Percentiles rank a stretch among this genome's conserved stretches.
phyloP scores from a whole-genome alignment of 495 filamentous ascomycete genomes.

The Aspergillus affinis region DNA sequence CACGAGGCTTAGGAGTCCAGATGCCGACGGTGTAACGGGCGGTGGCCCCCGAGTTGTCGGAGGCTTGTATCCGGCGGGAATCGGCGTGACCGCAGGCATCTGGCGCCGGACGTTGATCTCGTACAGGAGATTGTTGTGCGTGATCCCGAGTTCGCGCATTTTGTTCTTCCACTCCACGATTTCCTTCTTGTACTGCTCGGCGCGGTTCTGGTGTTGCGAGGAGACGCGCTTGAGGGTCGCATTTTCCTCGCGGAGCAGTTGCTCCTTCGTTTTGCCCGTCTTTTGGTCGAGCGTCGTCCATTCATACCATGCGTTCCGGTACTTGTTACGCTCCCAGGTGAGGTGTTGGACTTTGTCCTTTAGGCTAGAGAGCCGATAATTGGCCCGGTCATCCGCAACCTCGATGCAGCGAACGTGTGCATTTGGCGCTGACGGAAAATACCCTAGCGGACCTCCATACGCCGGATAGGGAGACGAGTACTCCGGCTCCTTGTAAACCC shows the following conservation, averaged over 20 bases:
- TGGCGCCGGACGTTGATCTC: conserved; percentile 22
- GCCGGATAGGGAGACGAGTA: conserved; percentile 29
- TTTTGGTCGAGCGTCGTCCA: conserved; percentile 16
- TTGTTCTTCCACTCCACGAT: conserved; percentile 22
- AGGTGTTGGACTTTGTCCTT: conserved; percentile 17
- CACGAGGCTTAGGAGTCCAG: neutral
- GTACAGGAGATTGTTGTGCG: conserved; percentile 29
- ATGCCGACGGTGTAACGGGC: conserved; percentile 2
- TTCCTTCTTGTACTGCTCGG: conserved; percentile 25
- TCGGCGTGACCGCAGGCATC: conserved; percentile 13
- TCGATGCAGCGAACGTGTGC: conserved; percentile 27
- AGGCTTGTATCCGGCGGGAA: conserved; percentile 23
- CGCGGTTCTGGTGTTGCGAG: conserved; percentile 18
- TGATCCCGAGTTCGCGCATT: conserved; percentile 15
- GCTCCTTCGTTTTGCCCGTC: conserved; percentile 24
- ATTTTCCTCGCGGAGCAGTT: conserved; percentile 27
- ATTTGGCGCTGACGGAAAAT: conserved; percentile 26
- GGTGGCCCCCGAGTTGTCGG: conserved; percentile 6
- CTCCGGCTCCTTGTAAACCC: conserved; percentile 13
- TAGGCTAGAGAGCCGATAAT: conserved; percentile 14
- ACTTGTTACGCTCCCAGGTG: conserved; percentile 24
- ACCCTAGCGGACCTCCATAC: conserved; percentile 26
- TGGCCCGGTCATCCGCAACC: conserved; percentile 17
- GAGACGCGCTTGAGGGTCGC: conserved; percentile 23
- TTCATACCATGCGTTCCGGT: conserved; percentile 18